Evolutionary conservation across 1,284 basidiomycete genomes (phyloP).

Genomic region (Austropuccinia psidii): DNA sequence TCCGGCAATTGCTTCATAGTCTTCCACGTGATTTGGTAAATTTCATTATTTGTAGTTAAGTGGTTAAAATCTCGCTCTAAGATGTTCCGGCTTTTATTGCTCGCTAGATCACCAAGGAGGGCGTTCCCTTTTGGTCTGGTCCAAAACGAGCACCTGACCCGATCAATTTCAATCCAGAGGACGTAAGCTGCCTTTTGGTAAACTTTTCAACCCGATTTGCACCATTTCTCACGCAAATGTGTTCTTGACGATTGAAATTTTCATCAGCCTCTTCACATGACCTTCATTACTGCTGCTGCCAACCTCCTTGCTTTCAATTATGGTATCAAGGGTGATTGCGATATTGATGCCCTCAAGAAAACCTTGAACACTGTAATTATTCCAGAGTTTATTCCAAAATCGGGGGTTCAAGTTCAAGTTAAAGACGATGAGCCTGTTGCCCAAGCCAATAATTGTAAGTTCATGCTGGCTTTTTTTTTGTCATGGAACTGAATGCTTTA

Average conservation of each 20-base stretch:
- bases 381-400: slow-evolving; percentile 87
- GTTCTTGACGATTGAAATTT: not conserved
- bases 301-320: slow-evolving; percentile 99
- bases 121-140: slow-evolving; percentile 54
- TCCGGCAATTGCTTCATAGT: slow-evolving; percentile 85
- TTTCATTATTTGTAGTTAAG: not conserved
- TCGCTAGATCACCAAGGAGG: slow-evolving; percentile 32
- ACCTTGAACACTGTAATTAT: slow-evolving; percentile 75
- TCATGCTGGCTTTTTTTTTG: not conserved
- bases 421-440: slow-evolving; percentile 81
- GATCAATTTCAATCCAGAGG: slow-evolving; percentile 71
- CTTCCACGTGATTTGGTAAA: slow-evolving; percentile 78
- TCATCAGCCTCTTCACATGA: slow-evolving; percentile 68
- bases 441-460: slow-evolving; percentile 49
- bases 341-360: slow-evolving; percentile 71
- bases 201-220: not conserved
- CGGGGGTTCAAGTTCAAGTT: slow-evolving; percentile 88
- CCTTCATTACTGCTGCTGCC: slow-evolving; percentile 85
- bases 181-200: slow-evolving; percentile 57
- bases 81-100: not conserved
- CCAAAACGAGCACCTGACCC: slow-evolving; percentile 97
- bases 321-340: slow-evolving; percentile 81
- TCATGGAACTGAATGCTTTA: not conserved
- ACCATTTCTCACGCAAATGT: not conserved
- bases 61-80: not conserved